These are phyloP conservation scores for Penicillium simplicissimum DNA, from an alignment of 495 filamentous ascomycete genomes.

Conservation along the genomic window DNA sequence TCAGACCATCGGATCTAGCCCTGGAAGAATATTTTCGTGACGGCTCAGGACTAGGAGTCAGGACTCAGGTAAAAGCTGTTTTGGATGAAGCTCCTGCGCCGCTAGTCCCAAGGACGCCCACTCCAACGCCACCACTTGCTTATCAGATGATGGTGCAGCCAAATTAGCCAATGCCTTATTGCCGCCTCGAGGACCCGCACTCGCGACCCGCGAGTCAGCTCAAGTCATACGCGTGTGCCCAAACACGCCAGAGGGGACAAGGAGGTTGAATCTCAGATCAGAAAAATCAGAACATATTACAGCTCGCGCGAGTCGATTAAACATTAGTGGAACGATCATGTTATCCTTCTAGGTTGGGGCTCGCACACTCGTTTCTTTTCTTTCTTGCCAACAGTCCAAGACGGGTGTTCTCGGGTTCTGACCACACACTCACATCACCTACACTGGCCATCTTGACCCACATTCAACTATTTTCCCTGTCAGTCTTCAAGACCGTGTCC, in stretches of 20 bases:
- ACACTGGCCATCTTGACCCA: neutral
- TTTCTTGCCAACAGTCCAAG: neutral
- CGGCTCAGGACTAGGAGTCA: neutral
- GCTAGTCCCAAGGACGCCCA: neutral
- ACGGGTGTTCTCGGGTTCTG: neutral
- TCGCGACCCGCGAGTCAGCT: neutral
- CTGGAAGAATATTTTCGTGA: too few species aligned
- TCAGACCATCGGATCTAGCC: neutral
- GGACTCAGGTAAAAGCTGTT: neutral
- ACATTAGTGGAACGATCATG: neutral
- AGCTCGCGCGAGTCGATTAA: neutral
- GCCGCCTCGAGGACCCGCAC: neutral
- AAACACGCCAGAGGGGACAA: neutral
- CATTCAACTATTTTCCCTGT: neutral
- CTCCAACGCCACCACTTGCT: conserved; percentile 7
- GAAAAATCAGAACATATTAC: neutral
- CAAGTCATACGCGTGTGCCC: neutral
- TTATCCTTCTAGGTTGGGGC: neutral
- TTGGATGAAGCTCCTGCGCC: neutral
- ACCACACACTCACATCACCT: neutral
- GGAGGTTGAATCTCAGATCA: neutral
- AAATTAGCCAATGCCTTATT: neutral
- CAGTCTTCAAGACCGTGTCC: neutral
- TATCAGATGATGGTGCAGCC: conserved; percentile 10
- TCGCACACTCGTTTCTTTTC: neutral